These are phyloP conservation scores for Diplotaxis tenuifolia DNA, from an alignment of 345 rosid species.

Conservation along the genomic window DNA sequence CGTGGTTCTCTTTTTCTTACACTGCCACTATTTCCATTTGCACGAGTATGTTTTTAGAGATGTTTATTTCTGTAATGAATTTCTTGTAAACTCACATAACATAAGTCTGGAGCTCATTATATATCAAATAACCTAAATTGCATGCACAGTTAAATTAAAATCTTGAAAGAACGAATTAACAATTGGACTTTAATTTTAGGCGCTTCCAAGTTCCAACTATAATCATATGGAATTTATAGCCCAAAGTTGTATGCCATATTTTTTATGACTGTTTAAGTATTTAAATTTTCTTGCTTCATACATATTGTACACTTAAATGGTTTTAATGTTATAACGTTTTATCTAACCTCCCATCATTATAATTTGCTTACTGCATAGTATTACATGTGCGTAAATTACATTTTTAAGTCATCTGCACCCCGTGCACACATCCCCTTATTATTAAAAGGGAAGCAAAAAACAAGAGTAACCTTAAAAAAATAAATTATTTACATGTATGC, in stretches of 20 bases:
- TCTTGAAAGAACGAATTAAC: neutral
- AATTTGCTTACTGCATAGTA: neutral
- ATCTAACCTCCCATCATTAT: neutral
- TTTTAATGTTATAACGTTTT: neutral
- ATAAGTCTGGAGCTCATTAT: neutral
- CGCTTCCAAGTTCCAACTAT: neutral
- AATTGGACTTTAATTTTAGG: neutral
- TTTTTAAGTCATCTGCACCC: neutral
- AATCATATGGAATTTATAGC: neutral
- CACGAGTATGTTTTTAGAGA: conserved; percentile 18
- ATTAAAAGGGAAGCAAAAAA: too few species aligned
- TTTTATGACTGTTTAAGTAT: neutral
- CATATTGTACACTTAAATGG: neutral
- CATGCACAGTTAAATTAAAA: neutral
- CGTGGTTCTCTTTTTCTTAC: conserved; percentile 39
- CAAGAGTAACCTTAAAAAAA: too few species aligned
- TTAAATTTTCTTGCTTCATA: neutral
- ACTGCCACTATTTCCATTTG: conserved; percentile 11
- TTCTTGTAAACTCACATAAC: neutral
- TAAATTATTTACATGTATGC: too few species aligned
- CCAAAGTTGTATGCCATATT: neutral
- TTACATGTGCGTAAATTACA: neutral
- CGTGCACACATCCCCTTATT: neutral
- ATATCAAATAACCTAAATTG: conserved; percentile 5
- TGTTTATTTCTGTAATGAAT: neutral